Evolutionary conservation across 129 eudicot species (phyloP).

Genomic region (Centaurea solstitialis): DNA sequence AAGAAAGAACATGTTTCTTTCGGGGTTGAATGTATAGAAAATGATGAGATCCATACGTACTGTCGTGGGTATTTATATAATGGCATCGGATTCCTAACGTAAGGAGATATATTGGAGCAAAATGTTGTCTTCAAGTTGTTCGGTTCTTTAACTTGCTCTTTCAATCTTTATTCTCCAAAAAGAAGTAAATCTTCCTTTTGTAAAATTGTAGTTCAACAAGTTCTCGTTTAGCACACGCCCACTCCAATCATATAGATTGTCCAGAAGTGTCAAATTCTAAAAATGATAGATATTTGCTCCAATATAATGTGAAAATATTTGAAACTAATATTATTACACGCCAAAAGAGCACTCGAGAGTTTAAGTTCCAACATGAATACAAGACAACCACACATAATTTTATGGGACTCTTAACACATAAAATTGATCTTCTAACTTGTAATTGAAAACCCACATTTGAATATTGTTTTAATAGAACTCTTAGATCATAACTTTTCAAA

Average conservation of each 20-base stretch:
- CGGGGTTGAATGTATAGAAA: not conserved
- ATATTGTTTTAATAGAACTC: not conserved
- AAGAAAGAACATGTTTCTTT: not conserved
- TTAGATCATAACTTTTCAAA: not conserved
- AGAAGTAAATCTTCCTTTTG: not conserved
- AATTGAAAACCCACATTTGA: not conserved
- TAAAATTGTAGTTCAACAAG: not conserved
- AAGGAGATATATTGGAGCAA: not conserved
- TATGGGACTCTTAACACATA: too few species aligned
- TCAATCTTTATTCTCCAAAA: constrained; percentile 13
- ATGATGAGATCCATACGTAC: not conserved
- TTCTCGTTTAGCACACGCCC: too few species aligned
- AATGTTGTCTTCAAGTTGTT: not conserved
- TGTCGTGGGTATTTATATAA: not conserved
- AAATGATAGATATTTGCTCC: not conserved
- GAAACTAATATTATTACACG: too few species aligned
- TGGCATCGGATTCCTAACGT: not conserved
- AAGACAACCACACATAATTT: not conserved
- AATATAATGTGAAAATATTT: not conserved
- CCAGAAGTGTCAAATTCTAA: not conserved
- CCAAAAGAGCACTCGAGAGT: not conserved
- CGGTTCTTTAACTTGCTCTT: not conserved
- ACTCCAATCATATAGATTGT: not conserved
- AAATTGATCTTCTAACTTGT: not conserved
- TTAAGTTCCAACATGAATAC: not conserved